Percentiles rank a stretch among this genome's conserved stretches.
Conservation (phyloP, 1,284 basidiomycete genomes). For the Austroboletus niveus region DNA sequence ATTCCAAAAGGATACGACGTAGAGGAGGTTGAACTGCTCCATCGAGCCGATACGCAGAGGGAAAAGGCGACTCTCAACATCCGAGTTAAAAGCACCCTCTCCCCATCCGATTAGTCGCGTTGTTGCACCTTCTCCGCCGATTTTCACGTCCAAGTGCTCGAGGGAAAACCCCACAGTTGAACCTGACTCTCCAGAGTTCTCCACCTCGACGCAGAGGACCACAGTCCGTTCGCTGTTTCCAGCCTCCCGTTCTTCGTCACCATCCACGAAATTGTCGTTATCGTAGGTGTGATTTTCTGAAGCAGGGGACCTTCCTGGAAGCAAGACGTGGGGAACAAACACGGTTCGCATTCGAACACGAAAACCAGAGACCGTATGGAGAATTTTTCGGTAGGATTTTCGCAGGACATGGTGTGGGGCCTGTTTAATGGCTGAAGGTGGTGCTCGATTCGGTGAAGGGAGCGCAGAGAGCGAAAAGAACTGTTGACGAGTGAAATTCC, state of each 20-base stretch:
- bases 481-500: conserved; percentile 56
- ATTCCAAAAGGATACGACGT: conserved; percentile 74
- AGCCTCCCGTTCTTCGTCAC: conserved; percentile 59
- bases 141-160: conserved; percentile 66
- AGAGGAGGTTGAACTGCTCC: conserved; percentile 86
- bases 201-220: conserved; percentile 82
- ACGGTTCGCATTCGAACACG: conserved; percentile 86
- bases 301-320: conserved; percentile 35
- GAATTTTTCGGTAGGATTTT: conserved; percentile 80
- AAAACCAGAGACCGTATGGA: conserved; percentile 77
- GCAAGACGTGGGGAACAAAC: conserved; percentile 77
- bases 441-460: conserved; percentile 38
- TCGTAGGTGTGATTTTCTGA: conserved; percentile 21
- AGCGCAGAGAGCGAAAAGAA: conserved; percentile 60
- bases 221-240: conserved; percentile 80
- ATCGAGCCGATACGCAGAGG: conserved; percentile 65
- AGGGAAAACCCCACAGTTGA: conserved; percentile 65
- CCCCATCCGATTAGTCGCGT: conserved; percentile 71
- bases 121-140: conserved; percentile 74
- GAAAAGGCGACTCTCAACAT: conserved; percentile 51
- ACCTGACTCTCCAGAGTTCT: conserved; percentile 65
- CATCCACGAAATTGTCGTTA: conserved; percentile 37
- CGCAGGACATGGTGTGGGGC: conserved; percentile 63
- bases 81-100: conserved; percentile 39
- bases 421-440: conserved; percentile 42